Percentiles rank a stretch among this genome's conserved stretches.
phyloP scores from a whole-genome alignment of 1,284 basidiomycete genomes.

The Melampsora americana region DNA sequence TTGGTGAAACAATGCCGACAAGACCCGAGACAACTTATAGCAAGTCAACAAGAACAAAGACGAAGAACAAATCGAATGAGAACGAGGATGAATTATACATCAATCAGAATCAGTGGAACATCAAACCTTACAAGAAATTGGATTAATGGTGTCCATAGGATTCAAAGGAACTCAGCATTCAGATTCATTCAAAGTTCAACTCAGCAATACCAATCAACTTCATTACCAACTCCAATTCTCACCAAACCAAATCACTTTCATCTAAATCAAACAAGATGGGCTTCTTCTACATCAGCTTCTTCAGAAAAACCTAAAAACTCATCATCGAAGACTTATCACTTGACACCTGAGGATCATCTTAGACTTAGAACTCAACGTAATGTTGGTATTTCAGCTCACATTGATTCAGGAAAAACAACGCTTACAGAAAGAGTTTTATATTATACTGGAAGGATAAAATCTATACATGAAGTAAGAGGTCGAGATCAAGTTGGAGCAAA shows the following conservation, averaged over 20 bases:
- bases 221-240: not conserved
- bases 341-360: conserved; percentile 50
- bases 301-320: not conserved
- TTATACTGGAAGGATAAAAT: conserved; percentile 92
- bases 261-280: not conserved
- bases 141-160: not conserved
- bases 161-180: not conserved
- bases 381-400: conserved; percentile 57
- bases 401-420: conserved; percentile 95
- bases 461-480: conserved; percentile 97
- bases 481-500: conserved; percentile 94
- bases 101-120: not conserved
- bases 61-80: too few relatives aligned
- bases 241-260: conserved; percentile 3
- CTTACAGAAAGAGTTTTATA: conserved; percentile 95
- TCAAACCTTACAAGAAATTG: not conserved
- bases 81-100: too few relatives aligned
- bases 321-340: conserved; percentile 20
- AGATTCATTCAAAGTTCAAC: not conserved
- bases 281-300: not conserved
- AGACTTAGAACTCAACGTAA: conserved; percentile 55
- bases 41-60: too few relatives aligned
- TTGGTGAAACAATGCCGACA: not conserved
- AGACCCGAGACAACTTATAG: not conserved
- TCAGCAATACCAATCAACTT: not conserved